Base-by-base conservation (phyloP, 1,284 basidiomycete genomes). In the Uromyces viciae-fabae region DNA sequence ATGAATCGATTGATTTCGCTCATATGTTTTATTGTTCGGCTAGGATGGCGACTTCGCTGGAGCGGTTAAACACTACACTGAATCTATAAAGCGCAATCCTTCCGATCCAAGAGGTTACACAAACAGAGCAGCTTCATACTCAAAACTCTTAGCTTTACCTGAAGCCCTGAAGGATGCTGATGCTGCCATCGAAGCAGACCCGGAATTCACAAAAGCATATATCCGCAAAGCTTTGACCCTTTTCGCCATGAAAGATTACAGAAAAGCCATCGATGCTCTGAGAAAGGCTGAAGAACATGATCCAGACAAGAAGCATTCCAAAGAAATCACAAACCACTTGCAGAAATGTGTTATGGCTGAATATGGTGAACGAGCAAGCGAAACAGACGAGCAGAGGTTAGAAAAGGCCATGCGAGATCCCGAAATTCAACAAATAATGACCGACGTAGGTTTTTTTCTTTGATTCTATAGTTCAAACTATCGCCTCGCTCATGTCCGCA, bases 141-240 rank as follows among this genome's bases (percentile, higher is more conserved):
- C 93, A 86, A 99, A 99, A 88, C 91, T 99, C 38, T 90, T 90
- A 52, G 97, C 97, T 1, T 87, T 98, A 28, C 93, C 95, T 14
- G 97, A 99, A 86, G 97, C 96, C 0, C 89, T 99, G 85, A 98
- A 98, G 87, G 97, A 99, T 85, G 92, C 91, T 38, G 91, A 99
- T 79, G 91, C 93, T 86, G 95, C 97, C 28, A 96, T 99, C 88
- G 92, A 92, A 87, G 90, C 93, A 68, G 96, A 99, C 87, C 91
- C 93, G 49, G 89, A 89, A 69, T 96, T 96, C 84, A 92, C 96
- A 87, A 99, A 97, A 88, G 97, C 93, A 17, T 93, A 98, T 88
- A 93, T 99, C 84, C 93, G 97, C 84, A 98, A 98, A 88, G 90
- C 92, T 42, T 91, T 91, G 84, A 91, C 98, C 71, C 88, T 96